Evolutionary conservation across 2,329 filamentous ascomycete genomes (phyloP).

Genomic region (Fusarium sp.): DNA sequence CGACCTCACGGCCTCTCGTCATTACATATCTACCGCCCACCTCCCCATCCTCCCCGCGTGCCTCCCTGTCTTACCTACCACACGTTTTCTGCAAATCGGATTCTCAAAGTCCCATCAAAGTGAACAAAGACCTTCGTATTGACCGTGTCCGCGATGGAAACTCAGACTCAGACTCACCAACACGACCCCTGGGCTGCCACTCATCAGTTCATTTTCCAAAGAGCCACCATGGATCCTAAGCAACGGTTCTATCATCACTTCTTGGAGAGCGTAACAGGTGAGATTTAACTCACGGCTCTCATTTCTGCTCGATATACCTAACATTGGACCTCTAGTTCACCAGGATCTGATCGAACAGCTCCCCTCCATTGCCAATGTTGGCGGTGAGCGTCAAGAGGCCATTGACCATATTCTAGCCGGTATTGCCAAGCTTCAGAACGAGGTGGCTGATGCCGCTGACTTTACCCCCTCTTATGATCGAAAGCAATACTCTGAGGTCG

Average conservation of each 20-base stretch:
- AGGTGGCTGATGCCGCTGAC: conserved; percentile 85
- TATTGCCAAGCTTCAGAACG: conserved; percentile 83
- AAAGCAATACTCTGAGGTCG: conserved; percentile 83
- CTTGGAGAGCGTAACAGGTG: conserved; percentile 79
- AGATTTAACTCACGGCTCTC: conserved; percentile 32
- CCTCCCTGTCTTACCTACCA: not conserved
- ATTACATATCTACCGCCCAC: conserved; percentile 5
- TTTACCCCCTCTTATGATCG: conserved; percentile 92
- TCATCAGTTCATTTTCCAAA: conserved; percentile 40
- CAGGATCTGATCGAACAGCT: conserved; percentile 81
- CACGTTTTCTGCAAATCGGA: not conserved
- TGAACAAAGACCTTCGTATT: conserved; percentile 23
- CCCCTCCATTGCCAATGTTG: conserved; percentile 69
- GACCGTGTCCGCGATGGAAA: conserved; percentile 40
- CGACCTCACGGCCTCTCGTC: conserved; percentile 4
- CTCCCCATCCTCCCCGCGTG: not conserved
- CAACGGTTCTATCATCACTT: conserved; percentile 90
- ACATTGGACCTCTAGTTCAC: conserved; percentile 66
- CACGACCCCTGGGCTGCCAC: conserved; percentile 39
- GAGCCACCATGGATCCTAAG: conserved; percentile 62
- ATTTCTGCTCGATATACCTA: conserved; percentile 3
- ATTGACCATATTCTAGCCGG: conserved; percentile 83
- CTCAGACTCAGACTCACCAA: conserved; percentile 37
- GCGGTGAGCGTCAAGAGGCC: conserved; percentile 81
- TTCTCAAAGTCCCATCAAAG: not conserved